phyloP scores from a whole-genome alignment of 2,329 filamentous ascomycete species.

The Thermoascus crustaceus region DNA sequence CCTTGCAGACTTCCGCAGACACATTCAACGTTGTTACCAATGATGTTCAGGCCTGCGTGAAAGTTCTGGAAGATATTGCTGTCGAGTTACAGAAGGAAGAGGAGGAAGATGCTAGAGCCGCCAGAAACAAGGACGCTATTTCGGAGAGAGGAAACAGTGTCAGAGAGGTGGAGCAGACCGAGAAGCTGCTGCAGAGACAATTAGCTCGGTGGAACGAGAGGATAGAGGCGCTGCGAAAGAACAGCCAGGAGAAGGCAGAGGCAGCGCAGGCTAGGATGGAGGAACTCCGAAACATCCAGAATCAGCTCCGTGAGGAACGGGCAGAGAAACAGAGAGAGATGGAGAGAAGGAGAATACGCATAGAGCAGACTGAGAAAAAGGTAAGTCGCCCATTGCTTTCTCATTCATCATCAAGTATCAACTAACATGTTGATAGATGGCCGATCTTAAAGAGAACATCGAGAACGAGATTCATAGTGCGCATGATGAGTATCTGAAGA shows the following conservation, averaged over 20 bases:
- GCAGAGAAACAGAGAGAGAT: constrained; percentile 83
- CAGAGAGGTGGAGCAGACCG: constrained; percentile 81
- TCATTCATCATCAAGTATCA: not conserved
- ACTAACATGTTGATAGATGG: constrained; percentile 58
- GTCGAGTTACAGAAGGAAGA: constrained; percentile 84
- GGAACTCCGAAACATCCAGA: constrained; percentile 71
- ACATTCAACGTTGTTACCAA: constrained; percentile 76
- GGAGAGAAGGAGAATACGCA: constrained; percentile 81
- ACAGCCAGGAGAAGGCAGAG: constrained; percentile 71
- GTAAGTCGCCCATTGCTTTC: constrained; percentile 40
- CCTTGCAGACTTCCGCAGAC: constrained; percentile 83
- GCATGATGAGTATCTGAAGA: constrained; percentile 91
- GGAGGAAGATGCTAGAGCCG: constrained; percentile 73
- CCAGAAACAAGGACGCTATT: constrained; percentile 75
- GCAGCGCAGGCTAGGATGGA: constrained; percentile 85
- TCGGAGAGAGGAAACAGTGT: constrained; percentile 83
- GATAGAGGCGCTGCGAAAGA: constrained; percentile 73
- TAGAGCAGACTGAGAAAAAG: constrained; percentile 99
- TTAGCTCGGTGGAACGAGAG: constrained; percentile 77
- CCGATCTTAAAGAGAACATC: constrained; percentile 93
- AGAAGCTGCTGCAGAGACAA: constrained; percentile 75
- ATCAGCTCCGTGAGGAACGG: constrained; percentile 73
- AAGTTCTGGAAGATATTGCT: constrained; percentile 79
- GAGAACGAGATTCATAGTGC: constrained; percentile 87
- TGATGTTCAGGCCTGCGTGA: constrained; percentile 81